Conservation (phyloP, 306 rosid genomes). For the Albizia julibrissin region DNA sequence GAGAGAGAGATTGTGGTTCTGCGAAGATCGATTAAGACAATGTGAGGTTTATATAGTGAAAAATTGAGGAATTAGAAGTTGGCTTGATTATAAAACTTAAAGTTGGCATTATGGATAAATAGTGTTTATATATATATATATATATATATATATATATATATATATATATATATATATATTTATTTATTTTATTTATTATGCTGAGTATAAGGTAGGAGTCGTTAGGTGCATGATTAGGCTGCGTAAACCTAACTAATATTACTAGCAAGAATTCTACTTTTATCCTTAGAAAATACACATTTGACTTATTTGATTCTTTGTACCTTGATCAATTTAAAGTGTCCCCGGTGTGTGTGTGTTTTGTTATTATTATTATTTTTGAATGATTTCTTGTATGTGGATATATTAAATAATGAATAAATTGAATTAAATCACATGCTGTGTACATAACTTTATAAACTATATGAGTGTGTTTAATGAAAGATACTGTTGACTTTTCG, state of each 20-base stretch:
- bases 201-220: too few relatives aligned
- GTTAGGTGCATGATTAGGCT: neutral
- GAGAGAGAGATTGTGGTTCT: neutral
- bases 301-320: neutral
- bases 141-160: too few relatives aligned
- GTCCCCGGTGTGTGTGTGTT: too few relatives aligned
- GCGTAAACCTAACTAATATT: neutral
- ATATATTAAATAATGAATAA: too few relatives aligned
- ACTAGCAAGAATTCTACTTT: neutral
- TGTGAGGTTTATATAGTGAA: slow-evolving; percentile 49
- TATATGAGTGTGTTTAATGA: neutral
- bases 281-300: neutral
- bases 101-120: slow-evolving; percentile 16
- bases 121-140: neutral
- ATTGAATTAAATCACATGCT: neutral
- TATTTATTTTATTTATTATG: too few relatives aligned
- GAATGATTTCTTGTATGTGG: neutral
- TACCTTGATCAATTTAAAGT: neutral
- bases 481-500: neutral
- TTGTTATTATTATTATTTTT: too few relatives aligned
- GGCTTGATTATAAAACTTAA: neutral
- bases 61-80: slow-evolving; percentile 20
- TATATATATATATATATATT: too few relatives aligned
- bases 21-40: slow-evolving; percentile 43
- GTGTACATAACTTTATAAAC: neutral